phyloP scores from a whole-genome alignment of 148 eudicot genomes.

The Salicornia ramosissima region DNA sequence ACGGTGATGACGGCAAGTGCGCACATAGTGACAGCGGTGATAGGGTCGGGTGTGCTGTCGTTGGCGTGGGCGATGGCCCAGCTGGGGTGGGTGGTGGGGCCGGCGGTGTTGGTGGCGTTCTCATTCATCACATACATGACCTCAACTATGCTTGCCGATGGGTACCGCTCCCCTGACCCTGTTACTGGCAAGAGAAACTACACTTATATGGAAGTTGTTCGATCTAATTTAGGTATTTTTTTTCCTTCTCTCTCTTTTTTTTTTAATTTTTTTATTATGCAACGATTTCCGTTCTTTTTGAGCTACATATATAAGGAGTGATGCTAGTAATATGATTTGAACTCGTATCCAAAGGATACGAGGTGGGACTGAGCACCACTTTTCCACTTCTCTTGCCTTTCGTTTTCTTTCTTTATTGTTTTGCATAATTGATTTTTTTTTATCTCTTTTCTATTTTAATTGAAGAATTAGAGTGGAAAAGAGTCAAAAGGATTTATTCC shows the following conservation, averaged over 20 bases:
- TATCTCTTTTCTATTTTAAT: no score
- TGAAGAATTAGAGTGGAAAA: no score
- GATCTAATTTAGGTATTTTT: conserved; percentile 65
- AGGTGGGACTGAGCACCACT: no score
- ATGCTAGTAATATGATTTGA: no score
- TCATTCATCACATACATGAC: conserved; percentile 76
- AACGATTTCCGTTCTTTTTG: no score
- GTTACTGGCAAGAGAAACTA: conserved; percentile 69
- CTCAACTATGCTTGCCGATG: conserved; percentile 71
- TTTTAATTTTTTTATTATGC: no score
- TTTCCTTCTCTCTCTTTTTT: background rate
- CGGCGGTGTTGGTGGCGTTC: conserved; percentile 58
- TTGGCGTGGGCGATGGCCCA: conserved; percentile 93
- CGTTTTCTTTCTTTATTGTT: no score
- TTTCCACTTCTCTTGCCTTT: no score
- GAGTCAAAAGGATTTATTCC: no score
- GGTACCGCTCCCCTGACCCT: conserved; percentile 70
- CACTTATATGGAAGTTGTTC: conserved; percentile 82
- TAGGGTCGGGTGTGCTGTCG: conserved; percentile 90
- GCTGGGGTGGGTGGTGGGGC: conserved; percentile 82
- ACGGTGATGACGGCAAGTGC: conserved; percentile 77
- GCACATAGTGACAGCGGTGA: conserved; percentile 91
- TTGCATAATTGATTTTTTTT: no score
- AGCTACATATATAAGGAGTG: no score
- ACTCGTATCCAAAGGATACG: no score